A percentile compares a stretch with the other conserved stretches of the same genome.
Evolutionary conservation across 306 rosid species (phyloP).

Genomic region (Heteromeles arbutifolia): DNA sequence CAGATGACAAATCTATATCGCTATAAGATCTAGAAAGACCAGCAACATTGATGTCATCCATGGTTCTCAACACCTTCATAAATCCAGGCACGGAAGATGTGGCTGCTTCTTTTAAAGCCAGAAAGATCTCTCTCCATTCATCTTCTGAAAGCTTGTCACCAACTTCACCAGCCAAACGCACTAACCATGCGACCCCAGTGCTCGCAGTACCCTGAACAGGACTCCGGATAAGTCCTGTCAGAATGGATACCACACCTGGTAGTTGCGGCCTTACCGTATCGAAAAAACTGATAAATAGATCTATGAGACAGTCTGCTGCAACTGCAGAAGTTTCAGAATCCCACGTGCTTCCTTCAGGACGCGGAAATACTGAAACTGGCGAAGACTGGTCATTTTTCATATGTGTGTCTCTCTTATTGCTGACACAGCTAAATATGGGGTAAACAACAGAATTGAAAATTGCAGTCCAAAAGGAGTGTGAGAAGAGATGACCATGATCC

Average conservation of each 20-base stretch:
- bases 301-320: slow-evolving; percentile 82
- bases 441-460: slow-evolving; percentile 64
- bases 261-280: slow-evolving; percentile 68
- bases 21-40: slow-evolving; percentile 37
- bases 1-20: slow-evolving; percentile 54
- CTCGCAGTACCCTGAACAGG: slow-evolving; percentile 89
- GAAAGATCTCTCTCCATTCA: slow-evolving; percentile 78
- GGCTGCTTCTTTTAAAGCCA: slow-evolving; percentile 72
- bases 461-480: slow-evolving; percentile 68
- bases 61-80: slow-evolving; percentile 72
- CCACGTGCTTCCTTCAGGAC: slow-evolving; percentile 66
- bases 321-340: slow-evolving; percentile 80
- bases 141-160: slow-evolving; percentile 66
- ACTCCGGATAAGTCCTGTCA: slow-evolving; percentile 70
- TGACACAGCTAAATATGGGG: slow-evolving; percentile 53
- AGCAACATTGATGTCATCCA: slow-evolving; percentile 49
- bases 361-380: slow-evolving; percentile 34
- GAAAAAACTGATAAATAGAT: slow-evolving; percentile 67
- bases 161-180: slow-evolving; percentile 67
- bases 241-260: slow-evolving; percentile 63
- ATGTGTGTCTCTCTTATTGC: slow-evolving; percentile 42
- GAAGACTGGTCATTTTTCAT: slow-evolving; percentile 32
- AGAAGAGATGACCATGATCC: slow-evolving; percentile 96
- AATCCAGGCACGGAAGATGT: slow-evolving; percentile 70
- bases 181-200: slow-evolving; percentile 78